Conservation (phyloP, 352 stramenopile genomes). For the Poterioochromonas sp. region DNA sequence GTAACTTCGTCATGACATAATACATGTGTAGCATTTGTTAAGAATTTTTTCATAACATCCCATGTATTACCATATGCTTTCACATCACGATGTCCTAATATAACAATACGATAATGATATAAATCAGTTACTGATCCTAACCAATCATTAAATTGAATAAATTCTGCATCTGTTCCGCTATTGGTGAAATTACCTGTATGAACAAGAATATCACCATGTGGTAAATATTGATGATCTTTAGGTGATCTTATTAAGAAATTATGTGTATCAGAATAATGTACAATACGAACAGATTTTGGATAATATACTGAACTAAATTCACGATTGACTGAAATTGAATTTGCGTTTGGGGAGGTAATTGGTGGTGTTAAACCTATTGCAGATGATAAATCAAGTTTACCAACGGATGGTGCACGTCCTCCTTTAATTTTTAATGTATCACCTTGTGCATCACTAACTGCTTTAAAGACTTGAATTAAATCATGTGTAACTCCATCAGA, state of each 20-base stretch:
- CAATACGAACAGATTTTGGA: constrained; percentile 11
- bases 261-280: constrained; percentile 27
- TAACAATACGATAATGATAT: constrained; percentile 29
- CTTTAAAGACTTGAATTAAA: constrained; percentile 18
- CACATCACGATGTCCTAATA: neutral
- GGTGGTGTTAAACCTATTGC: neutral
- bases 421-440: neutral
- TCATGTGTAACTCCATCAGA: constrained; percentile 21
- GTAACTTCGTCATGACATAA: neutral
- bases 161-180: constrained; percentile 20
- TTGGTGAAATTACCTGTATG: constrained; percentile 25
- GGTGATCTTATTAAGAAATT: neutral
- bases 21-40: constrained; percentile 13
- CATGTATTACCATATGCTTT: constrained; percentile 14
- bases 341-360: neutral
- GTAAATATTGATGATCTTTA: neutral
- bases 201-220: constrained; percentile 27
- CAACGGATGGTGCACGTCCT: neutral
- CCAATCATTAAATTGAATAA: constrained; percentile 18
- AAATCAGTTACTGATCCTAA: constrained; percentile 17
- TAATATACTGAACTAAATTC: neutral
- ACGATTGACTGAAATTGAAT: neutral
- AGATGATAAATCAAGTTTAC: neutral
- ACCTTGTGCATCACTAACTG: neutral
- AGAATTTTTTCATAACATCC: constrained; percentile 8